Evolutionary conservation across 768 basidiomycete genomes (phyloP).

Genomic region (Leccinum pellstonianum): DNA sequence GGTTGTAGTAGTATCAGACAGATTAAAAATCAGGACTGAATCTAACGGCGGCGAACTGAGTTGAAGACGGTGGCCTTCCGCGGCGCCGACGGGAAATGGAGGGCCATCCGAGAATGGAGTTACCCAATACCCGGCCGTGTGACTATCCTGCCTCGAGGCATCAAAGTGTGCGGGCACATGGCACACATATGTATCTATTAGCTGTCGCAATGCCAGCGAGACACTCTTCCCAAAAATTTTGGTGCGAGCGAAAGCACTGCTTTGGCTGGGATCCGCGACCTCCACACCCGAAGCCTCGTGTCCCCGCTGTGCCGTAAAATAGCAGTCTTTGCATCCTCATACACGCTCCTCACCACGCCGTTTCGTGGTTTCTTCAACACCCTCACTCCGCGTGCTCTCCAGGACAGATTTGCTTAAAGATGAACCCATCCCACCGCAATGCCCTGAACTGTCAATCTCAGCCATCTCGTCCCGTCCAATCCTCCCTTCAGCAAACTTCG

Average conservation of each 20-base stretch:
- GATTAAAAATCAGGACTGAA: background rate
- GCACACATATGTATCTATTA: background rate
- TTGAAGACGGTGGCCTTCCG: background rate
- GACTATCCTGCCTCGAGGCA: conserved; percentile 26
- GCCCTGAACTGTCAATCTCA: conserved; percentile 28
- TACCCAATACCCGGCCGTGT: background rate
- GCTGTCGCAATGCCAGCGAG: conserved; percentile 13
- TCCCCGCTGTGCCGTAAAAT: conserved; percentile 20
- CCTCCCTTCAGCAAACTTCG: conserved; percentile 22
- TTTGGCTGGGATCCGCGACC: conserved; percentile 17
- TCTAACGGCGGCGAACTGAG: background rate
- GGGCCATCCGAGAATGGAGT: background rate
- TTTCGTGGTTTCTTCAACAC: conserved; percentile 24
- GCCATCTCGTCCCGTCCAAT: conserved; percentile 17
- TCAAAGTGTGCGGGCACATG: background rate
- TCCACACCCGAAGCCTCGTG: conserved; percentile 25
- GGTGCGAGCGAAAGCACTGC: conserved; percentile 20
- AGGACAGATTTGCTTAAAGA: conserved; percentile 27
- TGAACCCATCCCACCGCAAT: conserved; percentile 25
- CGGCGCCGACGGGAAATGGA: background rate
- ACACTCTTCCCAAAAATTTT: conserved; percentile 13
- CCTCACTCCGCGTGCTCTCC: conserved; percentile 31
- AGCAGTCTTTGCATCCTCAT: conserved; percentile 9
- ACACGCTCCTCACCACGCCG: conserved; percentile 33
- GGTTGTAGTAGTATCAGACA: background rate